Base-by-base conservation (phyloP, 129 eudicot genomes). In the Oenanthe sinensis region DNA sequence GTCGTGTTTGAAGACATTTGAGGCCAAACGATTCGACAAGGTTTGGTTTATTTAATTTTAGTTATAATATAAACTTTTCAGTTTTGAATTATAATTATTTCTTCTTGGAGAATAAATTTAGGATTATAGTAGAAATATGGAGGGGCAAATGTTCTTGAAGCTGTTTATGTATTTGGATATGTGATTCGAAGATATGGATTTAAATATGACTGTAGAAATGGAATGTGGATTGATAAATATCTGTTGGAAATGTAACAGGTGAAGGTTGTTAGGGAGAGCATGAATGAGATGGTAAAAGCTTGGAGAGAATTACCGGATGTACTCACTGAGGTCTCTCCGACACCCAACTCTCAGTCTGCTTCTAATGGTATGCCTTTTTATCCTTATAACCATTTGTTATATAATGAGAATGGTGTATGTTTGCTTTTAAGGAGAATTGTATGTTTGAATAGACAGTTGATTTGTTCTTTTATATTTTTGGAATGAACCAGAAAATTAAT, bases 241-340 rank as follows among this genome's bases (percentile, higher is more conserved):
- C 7, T 39, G 22, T 71, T 75, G 74, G 58, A 40, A 62, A 83
- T 82, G 80, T 60, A 84, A 77, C 73, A 95, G 98, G 98, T 94
- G 78, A 94, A 94, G 87, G 89, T 80, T 9, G 93, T 88, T 15
- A 91, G 98, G 84, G 98, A 94, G 80, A 87, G 93, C 22, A 91
- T 94, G 96, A 89, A 82, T 84, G 90, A 88, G 85, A 86, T 88
- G 98, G 83, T 91, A 44, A 96, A 94, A 70, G 91, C 88, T n/a
- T 94, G 98, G 98, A 94, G 88, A 91, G 88, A 80, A 30, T 83
- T 94, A 74, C 97, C 98, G 12, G 97, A 94, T 85, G 85, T 78
- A 60, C 73, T 77, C 12, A 93, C 83, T 80, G 93, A 87, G 78
- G 91, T 81, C 7, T 85, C 88, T n/a, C 82, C 83, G 10, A 83